Conservation (phyloP, 2,329 filamentous ascomycete species). For the Pleoardoris graminearum region DNA sequence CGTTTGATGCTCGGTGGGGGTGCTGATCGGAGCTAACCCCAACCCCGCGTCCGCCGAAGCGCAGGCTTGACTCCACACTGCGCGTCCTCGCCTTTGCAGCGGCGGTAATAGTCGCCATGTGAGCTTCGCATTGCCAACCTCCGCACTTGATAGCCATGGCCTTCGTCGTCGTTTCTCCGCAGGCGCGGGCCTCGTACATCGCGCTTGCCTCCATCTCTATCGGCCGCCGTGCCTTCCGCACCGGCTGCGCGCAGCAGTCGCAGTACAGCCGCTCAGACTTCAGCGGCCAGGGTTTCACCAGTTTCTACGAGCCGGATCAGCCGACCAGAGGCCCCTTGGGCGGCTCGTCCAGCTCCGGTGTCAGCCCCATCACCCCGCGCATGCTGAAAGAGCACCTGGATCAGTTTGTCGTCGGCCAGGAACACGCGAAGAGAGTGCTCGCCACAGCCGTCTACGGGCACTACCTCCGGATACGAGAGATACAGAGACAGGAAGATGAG, state of each 20-base stretch:
- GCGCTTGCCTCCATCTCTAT: constrained; percentile 39
- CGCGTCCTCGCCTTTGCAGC: too few relatives aligned
- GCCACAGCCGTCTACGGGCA: constrained; percentile 96
- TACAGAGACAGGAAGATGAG: constrained; percentile 76
- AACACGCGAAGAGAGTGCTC: constrained; percentile 90
- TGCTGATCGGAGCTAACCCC: too few relatives aligned
- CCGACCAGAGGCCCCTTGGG: constrained; percentile 67
- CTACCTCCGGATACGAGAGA: constrained; percentile 81
- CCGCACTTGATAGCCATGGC: constrained; percentile 23
- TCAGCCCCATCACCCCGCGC: constrained; percentile 63
- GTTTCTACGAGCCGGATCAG: constrained; percentile 64
- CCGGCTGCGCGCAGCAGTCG: constrained; percentile 42
- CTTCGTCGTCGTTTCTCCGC: constrained; percentile 40
- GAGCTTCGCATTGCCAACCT: constrained; percentile 5
- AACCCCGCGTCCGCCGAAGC: too few relatives aligned
- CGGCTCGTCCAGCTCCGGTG: constrained; percentile 60
- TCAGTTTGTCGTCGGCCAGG: constrained; percentile 94
- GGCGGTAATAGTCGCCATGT: too few relatives aligned
- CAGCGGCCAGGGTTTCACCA: constrained; percentile 63
- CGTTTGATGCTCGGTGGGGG: too few relatives aligned
- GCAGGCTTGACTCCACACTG: too few relatives aligned
- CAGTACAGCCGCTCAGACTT: constrained; percentile 66
- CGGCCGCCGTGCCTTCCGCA: constrained; percentile 39
- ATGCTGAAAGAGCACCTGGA: constrained; percentile 87
- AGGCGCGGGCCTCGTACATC: constrained; percentile 48